A percentile compares a stretch with the other conserved stretches of the same genome.
These are phyloP conservation scores for Coniophora puteana DNA, from an alignment of 1,284 basidiomycete genomes.

Conservation along the genomic window DNA sequence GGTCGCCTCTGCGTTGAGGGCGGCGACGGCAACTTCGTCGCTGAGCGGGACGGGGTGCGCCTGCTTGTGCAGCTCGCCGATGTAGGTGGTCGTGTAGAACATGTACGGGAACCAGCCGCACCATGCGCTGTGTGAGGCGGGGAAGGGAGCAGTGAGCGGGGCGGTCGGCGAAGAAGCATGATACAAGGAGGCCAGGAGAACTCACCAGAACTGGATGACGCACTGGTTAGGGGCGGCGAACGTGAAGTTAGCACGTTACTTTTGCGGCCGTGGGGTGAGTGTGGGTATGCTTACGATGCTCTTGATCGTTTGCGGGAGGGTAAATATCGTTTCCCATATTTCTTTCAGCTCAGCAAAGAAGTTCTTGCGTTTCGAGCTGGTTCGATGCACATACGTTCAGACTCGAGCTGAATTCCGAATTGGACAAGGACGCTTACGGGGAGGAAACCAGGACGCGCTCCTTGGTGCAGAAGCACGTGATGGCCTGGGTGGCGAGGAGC, in stretches of 20 bases:
- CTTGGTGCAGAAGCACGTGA: slow-evolving; percentile 66
- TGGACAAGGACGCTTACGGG: slow-evolving; percentile 24
- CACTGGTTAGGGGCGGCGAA: no score
- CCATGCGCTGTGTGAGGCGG: slow-evolving; percentile 60
- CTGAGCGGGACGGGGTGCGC: slow-evolving; percentile 34
- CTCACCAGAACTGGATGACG: slow-evolving; percentile 85
- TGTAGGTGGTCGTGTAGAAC: slow-evolving; percentile 85
- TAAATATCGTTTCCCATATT: slow-evolving; percentile 66
- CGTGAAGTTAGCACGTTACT: slow-evolving; percentile 8
- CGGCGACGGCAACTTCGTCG: slow-evolving; percentile 30
- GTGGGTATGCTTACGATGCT: slow-evolving; percentile 61
- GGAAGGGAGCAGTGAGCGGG: no score
- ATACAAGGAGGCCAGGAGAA: slow-evolving; percentile 15
- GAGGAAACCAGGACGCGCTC: slow-evolving; percentile 71
- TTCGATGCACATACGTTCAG: no score
- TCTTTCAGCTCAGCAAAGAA: slow-evolving; percentile 52
- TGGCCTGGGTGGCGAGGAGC: slow-evolving; percentile 48
- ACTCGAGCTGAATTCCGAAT: slow-evolving; percentile 2
- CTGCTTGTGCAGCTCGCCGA: slow-evolving; percentile 80
- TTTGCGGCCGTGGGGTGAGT: slow-evolving; percentile 1
- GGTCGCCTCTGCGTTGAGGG: slow-evolving; percentile 65
- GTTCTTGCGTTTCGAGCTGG: slow-evolving; percentile 29
- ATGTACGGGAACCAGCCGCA: slow-evolving; percentile 88
- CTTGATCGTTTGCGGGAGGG: slow-evolving; percentile 71
- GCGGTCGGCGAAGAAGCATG: background rate